Evolutionary conservation across 2,329 filamentous ascomycete species (phyloP).

Genomic region (Phaeosphaeria sp.): DNA sequence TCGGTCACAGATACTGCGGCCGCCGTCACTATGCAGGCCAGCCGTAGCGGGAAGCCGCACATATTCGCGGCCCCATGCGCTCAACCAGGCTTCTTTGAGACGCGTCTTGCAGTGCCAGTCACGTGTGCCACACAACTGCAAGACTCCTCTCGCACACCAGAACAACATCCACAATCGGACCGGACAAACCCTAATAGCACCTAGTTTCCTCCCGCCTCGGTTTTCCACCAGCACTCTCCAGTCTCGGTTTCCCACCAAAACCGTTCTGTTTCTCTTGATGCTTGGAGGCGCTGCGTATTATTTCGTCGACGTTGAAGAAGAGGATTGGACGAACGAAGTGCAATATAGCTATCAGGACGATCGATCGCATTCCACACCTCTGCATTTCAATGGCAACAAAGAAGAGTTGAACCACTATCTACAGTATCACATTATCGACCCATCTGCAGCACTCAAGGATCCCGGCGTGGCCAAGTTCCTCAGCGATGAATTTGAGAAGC

Average conservation of each 20-base stretch:
- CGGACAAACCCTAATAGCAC: background rate
- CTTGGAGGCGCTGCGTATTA: conserved; percentile 32
- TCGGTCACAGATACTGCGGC: background rate
- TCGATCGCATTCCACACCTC: conserved; percentile 17
- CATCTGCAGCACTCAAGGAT: conserved; percentile 22
- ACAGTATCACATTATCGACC: conserved; percentile 31
- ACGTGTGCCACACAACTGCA: conserved; percentile 18
- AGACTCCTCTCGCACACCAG: background rate
- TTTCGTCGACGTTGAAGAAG: conserved; percentile 24
- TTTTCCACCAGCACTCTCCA: conserved; percentile 27
- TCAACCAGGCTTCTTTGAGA: background rate
- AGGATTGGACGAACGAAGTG: conserved; percentile 30
- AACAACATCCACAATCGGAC: background rate
- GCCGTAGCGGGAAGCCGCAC: conserved; percentile 10
- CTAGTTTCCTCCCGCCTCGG: conserved; percentile 26
- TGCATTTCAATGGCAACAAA: conserved; percentile 35
- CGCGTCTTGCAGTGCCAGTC: conserved; percentile 19
- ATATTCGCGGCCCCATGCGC: conserved; percentile 15
- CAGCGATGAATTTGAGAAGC: conserved; percentile 32
- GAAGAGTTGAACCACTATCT: conserved; percentile 38
- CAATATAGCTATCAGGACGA: conserved; percentile 24
- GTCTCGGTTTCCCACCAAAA: conserved; percentile 44
- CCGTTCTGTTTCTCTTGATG: conserved; percentile 29
- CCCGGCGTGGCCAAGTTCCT: conserved; percentile 26
- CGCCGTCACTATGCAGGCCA: background rate